phyloP scores from a whole-genome alignment of 169 alveolate species.

The Sarcocystis neurona region DNA sequence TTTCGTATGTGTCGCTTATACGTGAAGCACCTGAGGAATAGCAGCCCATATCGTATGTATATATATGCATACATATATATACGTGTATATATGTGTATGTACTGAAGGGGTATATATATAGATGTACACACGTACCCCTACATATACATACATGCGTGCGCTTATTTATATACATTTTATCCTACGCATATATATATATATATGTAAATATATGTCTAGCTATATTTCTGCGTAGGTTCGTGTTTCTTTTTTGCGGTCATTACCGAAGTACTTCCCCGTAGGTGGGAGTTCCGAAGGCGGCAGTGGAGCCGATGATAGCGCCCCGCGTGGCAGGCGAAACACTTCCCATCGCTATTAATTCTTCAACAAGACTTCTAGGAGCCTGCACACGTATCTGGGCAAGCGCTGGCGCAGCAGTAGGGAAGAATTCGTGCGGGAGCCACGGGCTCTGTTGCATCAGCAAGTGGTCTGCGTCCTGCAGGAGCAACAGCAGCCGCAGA shows the following conservation, averaged over 20 bases:
- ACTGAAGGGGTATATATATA: not conserved
- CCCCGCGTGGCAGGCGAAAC: conserved; percentile 20
- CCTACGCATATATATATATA: not conserved
- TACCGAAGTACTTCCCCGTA: conserved; percentile 56
- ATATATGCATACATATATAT: not conserved
- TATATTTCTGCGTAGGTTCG: not conserved
- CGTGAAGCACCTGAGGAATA: too few relatives aligned
- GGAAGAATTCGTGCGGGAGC: not conserved
- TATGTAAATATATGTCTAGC: not conserved
- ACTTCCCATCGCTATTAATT: conserved; percentile 3
- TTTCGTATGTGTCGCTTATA: too few relatives aligned
- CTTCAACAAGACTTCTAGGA: conserved; percentile 44
- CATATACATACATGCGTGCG: not conserved
- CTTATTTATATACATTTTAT: too few relatives aligned
- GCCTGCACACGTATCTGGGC: conserved; percentile 46
- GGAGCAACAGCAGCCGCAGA: not conserved
- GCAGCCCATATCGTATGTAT: too few relatives aligned
- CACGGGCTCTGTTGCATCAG: not conserved
- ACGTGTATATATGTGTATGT: not conserved
- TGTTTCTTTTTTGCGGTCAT: not conserved
- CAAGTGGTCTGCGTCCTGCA: not conserved
- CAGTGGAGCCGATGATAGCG: conserved; percentile 54
- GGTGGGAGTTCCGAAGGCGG: conserved; percentile 60
- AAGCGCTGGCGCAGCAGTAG: not conserved
- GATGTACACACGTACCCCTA: not conserved